A percentile compares a stretch with the other conserved stretches of the same genome.
Conservation (phyloP, 495 filamentous ascomycete genomes). For the Aspergillus baeticus region DNA sequence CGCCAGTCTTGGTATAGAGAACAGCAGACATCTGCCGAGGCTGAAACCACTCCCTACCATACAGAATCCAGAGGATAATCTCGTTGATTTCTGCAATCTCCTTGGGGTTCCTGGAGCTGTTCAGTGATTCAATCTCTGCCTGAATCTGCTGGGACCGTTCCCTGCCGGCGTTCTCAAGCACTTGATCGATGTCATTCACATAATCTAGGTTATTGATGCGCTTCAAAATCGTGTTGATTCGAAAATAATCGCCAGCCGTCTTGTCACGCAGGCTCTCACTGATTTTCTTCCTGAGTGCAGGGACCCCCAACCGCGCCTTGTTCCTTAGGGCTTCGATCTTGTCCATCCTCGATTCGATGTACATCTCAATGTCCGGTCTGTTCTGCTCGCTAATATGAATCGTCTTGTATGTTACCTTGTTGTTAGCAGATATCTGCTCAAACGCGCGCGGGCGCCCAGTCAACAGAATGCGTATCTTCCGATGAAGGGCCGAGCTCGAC, state of each 20-base stretch:
- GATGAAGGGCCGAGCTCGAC: not conserved
- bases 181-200: constrained; percentile 34
- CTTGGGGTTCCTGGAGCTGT: constrained; percentile 32
- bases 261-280: constrained; percentile 27
- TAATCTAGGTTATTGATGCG: constrained; percentile 36
- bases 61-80: constrained; percentile 37
- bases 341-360: constrained; percentile 25
- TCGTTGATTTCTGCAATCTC: constrained; percentile 41
- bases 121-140: constrained; percentile 32
- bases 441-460: constrained; percentile 17
- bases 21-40: constrained; percentile 20
- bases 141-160: constrained; percentile 35
- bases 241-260: constrained; percentile 37
- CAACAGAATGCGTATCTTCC: constrained; percentile 18
- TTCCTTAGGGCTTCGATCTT: constrained; percentile 20
- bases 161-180: constrained; percentile 34
- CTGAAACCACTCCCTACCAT: constrained; percentile 26
- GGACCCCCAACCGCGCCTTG: constrained; percentile 20
- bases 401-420: constrained; percentile 10
- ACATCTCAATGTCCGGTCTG: constrained; percentile 31
- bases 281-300: constrained; percentile 31
- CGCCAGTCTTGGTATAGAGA: constrained; percentile 16
- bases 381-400: constrained; percentile 27
- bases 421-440: constrained; percentile 12
- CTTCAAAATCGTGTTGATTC: constrained; percentile 32